Conservation (phyloP, 2,329 filamentous ascomycete genomes). For the Fusarium penzigii region DNA sequence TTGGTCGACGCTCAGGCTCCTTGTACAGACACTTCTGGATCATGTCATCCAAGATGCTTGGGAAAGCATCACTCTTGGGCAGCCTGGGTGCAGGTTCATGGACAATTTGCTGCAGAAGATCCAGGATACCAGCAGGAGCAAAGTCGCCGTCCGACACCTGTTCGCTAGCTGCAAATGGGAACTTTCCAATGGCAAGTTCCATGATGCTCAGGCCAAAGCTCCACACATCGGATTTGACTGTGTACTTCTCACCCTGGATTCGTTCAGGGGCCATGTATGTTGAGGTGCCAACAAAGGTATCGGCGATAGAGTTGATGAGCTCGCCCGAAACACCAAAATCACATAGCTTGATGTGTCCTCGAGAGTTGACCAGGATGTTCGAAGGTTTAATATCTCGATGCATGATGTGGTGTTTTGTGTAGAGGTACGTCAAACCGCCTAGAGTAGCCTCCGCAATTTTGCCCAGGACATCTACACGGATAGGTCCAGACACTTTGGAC, state of each 20-base stretch:
- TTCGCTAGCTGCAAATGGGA: constrained; percentile 82
- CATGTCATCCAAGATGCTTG: constrained; percentile 91
- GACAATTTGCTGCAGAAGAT: constrained; percentile 95
- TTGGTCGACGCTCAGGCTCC: constrained; percentile 83
- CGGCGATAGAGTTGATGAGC: constrained; percentile 94
- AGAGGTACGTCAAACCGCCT: constrained; percentile 91
- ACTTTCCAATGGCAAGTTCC: constrained; percentile 96
- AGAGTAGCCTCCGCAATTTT: constrained; percentile 97
- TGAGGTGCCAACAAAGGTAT: constrained; percentile 97
- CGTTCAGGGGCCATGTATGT: constrained; percentile 99
- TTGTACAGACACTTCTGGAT: constrained; percentile 95
- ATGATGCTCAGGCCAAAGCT: constrained; percentile 94
- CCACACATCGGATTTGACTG: constrained; percentile 98
- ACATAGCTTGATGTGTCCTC: constrained; percentile 93
- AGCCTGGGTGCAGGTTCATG: constrained; percentile 91
- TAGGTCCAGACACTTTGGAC: constrained; percentile 90
- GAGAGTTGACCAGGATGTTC: constrained; percentile 94
- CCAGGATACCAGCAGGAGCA: constrained; percentile 90
- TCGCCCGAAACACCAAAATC: constrained; percentile 99
- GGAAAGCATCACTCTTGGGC: constrained; percentile 97
- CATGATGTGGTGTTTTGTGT: constrained; percentile 96
- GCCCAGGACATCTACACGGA: constrained; percentile 92
- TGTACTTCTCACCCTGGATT: constrained; percentile 96
- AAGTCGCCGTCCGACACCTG: constrained; percentile 72
- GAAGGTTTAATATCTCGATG: constrained; percentile 98